Base-by-base conservation (phyloP, 2,329 filamentous ascomycete genomes). In the Fusarium fujikuroi region DNA sequence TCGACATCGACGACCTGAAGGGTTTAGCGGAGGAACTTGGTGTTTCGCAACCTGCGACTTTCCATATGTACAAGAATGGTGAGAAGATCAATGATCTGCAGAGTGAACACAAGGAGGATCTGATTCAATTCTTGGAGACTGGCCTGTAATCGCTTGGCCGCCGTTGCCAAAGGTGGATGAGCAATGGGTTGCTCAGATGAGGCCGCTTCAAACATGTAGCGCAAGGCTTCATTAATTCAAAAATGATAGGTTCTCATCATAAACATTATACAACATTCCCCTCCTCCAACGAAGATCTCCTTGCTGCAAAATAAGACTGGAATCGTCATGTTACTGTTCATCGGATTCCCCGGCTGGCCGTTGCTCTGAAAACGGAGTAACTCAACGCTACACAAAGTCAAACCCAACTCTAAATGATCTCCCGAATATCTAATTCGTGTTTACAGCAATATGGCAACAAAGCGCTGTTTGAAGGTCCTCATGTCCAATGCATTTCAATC, bases 1-100 rank as follows among this genome's bases (percentile, higher is more conserved):
- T 73, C 9, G 63, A 73, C 8, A 71, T 73, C 1, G 62, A 74
- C n/a, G 66, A 74, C 1, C 58, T 73, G n/a, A 49, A 63, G 25
- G 59, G 37, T 2, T 32, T 73, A 3, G 59, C 57, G 3, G 37
- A 68, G 10, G 71, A 74, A 8, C 3, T 73, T 2, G 63, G 63
- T 4, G 71, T 73, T 8, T 21, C 43, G 1, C n/a, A 58, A 16
- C 58, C 63, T 34, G 66, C 71, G 0, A 59, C 70, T 2, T 73
- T 73, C 21, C 71, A 73, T 3, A 56, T 73, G 37, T 73, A 74
- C 7, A 74, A 68, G 39, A 58, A 57, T 0, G 70, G 66, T 1
- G 30, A 71, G 28, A 73, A 74, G 62, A 60, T 73, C 37, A 70
- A 53, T 21, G 54, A 67, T 11, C 28, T 71, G 0, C 70, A 74